These are phyloP conservation scores for Fraxinus excelsior DNA, from an alignment of 257 asterid species.

Conservation along the genomic window DNA sequence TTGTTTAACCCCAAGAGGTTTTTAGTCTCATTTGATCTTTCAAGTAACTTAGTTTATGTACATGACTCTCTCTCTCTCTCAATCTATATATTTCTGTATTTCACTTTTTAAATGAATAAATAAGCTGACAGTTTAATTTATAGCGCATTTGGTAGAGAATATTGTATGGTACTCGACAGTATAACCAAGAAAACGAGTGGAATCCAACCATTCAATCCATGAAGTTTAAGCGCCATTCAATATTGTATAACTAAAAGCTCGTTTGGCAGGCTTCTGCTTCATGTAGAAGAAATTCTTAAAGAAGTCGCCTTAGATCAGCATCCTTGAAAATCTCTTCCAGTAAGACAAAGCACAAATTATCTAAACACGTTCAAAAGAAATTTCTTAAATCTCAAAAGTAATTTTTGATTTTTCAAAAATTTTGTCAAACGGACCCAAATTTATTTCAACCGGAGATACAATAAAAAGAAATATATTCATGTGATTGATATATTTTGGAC, in stretches of 20 bases:
- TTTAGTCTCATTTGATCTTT: not conserved
- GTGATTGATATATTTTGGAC: not conserved
- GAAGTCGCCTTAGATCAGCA: no score
- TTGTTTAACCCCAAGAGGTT: not conserved
- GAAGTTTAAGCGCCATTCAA: no score
- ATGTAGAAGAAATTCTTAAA: no score
- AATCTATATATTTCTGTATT: not conserved
- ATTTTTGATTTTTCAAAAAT: no score
- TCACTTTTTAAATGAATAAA: not conserved
- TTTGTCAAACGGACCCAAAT: no score
- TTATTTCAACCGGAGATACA: not conserved
- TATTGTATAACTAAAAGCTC: no score
- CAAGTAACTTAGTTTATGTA: constrained; percentile 15
- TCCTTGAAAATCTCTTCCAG: no score
- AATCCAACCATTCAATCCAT: not conserved
- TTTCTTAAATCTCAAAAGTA: no score
- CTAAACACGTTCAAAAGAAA: no score
- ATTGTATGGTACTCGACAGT: not conserved
- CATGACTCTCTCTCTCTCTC: not conserved
- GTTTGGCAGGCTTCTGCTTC: no score
- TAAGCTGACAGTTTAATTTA: constrained; percentile 5
- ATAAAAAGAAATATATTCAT: no score
- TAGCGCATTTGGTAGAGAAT: not conserved
- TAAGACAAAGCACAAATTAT: no score
- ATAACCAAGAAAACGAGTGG: not conserved